Conservation (phyloP, 768 basidiomycete genomes). For the Astraeus odoratus region DNA sequence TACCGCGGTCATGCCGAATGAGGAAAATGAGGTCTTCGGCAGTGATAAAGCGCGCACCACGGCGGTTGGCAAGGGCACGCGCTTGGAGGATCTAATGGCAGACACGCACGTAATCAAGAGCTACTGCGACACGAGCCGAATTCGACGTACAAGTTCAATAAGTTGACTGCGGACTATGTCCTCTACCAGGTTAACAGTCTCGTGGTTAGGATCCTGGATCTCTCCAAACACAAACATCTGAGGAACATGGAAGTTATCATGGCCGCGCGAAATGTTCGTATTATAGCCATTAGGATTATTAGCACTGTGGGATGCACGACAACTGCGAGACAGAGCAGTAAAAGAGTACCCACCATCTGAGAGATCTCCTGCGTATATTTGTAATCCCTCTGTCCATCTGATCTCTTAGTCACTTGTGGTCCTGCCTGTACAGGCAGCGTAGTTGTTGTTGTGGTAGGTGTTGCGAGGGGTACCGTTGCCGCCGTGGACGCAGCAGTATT, state of each 20-base stretch:
- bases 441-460: conserved; percentile 3
- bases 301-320: not conserved
- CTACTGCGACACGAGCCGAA: not conserved
- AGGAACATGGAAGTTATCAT: not conserved
- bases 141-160: conserved; percentile 68
- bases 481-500: not conserved
- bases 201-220: conserved; percentile 81
- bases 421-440: conserved; percentile 9
- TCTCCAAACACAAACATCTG: conserved; percentile 99
- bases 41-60: conserved; percentile 79
- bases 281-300: too few species aligned
- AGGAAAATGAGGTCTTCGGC: conserved; percentile 96
- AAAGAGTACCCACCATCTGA: conserved; percentile 67
- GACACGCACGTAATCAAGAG: conserved; percentile 3
- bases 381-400: conserved; percentile 50
- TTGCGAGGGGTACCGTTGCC: conserved; percentile 5
- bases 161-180: conserved; percentile 89
- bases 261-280: too few species aligned
- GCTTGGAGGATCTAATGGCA: conserved; percentile 75
- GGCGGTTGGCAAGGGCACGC: conserved; percentile 70
- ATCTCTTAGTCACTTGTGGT: conserved; percentile 1
- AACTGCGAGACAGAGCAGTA: not conserved
- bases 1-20: conserved; percentile 88
- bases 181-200: conserved; percentile 91
- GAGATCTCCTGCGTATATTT: conserved; percentile 90